Percentiles rank a stretch among this genome's conserved stretches.
phyloP scores from a whole-genome alignment of 139 green algal species.

The Nannochloris sp. region DNA sequence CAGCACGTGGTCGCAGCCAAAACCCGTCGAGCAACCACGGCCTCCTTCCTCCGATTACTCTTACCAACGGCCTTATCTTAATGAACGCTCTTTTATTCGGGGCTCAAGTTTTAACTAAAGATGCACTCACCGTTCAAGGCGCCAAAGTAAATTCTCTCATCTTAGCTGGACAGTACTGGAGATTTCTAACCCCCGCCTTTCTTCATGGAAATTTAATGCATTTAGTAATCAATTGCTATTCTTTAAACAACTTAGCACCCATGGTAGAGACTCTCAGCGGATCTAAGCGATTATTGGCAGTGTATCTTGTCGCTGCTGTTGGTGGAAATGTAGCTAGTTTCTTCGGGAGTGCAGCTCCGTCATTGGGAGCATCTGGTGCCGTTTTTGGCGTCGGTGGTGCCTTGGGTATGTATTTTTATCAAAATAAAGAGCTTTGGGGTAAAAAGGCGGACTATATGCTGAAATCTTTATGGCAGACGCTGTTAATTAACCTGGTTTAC shows the following conservation, averaged over 20 bases:
- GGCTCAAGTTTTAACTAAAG: background rate
- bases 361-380: conserved; percentile 28
- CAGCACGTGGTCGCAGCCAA: no score
- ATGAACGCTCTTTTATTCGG: conserved; percentile 1
- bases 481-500: conserved; percentile 35
- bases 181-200: conserved; percentile 63
- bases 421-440: conserved; percentile 28
- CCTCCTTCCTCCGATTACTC: background rate
- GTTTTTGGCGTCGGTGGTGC: conserved; percentile 13
- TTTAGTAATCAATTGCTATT: conserved; percentile 48
- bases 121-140: conserved; percentile 1
- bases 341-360: conserved; percentile 10
- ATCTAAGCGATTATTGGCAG: conserved; percentile 22
- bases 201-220: conserved; percentile 68
- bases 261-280: conserved; percentile 26
- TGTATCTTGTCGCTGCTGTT: conserved; percentile 33
- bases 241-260: conserved; percentile 27
- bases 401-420: conserved; percentile 33
- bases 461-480: conserved; percentile 22
- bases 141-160: conserved; percentile 66
- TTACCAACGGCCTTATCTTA: conserved; percentile 1
- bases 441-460: conserved; percentile 25
- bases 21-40: background rate
- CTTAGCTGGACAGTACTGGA: conserved; percentile 54
- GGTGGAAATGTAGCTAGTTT: conserved; percentile 38